phyloP scores from a whole-genome alignment of 495 filamentous ascomycete genomes.

The Evansstolkia leycettana region DNA sequence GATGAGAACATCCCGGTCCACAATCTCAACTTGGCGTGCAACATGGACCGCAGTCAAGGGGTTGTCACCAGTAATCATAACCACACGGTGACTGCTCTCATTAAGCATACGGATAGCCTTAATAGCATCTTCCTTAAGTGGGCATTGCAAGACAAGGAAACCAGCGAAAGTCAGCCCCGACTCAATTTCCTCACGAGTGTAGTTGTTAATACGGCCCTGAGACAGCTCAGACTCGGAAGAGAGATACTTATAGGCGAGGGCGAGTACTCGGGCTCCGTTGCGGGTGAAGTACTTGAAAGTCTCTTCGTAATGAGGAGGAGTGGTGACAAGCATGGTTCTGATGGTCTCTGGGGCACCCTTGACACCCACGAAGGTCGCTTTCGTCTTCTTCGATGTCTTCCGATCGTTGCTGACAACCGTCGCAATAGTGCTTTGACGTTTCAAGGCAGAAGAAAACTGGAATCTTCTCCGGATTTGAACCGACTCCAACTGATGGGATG shows the following conservation, averaged over 20 bases:
- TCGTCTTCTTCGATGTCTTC: conserved; percentile 56
- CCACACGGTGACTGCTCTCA: conserved; percentile 93
- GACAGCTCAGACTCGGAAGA: conserved; percentile 68
- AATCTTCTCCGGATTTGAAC: conserved; percentile 95
- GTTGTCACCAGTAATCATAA: conserved; percentile 99
- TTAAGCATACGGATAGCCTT: conserved; percentile 93
- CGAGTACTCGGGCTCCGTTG: conserved; percentile 84
- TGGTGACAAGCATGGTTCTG: conserved; percentile 72
- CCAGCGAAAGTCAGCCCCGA: conserved; percentile 77
- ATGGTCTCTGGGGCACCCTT: conserved; percentile 98
- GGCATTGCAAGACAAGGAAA: conserved; percentile 90
- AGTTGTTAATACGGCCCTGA: conserved; percentile 75
- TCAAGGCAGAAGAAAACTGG: conserved; percentile 94
- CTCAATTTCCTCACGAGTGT: conserved; percentile 87
- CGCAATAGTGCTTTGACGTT: conserved; percentile 89
- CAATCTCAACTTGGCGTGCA: conserved; percentile 90
- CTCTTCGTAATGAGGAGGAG: conserved; percentile 87
- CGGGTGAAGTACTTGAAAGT: conserved; percentile 97
- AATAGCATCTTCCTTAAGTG: conserved; percentile 92
- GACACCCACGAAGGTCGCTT: conserved; percentile 80
- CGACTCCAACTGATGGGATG: conserved; percentile 35
- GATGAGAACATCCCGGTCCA: conserved; percentile 90
- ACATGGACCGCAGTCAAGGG: conserved; percentile 94
- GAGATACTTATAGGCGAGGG: conserved; percentile 87
- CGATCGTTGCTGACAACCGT: conserved; percentile 57